Conservation (phyloP, 2,329 filamentous ascomycete genomes). For the Ascochyta viciae-villosae region DNA sequence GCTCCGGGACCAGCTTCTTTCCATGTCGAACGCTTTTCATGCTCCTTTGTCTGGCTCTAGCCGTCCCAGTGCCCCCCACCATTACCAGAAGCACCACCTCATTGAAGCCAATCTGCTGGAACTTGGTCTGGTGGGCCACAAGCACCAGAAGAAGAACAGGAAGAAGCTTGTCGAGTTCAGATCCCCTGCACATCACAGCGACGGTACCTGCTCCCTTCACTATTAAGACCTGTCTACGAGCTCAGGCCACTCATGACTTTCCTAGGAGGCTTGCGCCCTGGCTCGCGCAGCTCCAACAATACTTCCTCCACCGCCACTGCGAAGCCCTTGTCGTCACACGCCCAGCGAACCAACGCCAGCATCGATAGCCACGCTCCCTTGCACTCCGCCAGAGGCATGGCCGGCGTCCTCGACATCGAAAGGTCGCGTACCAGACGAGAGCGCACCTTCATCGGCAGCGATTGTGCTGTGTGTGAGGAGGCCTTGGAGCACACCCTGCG, state of each 20-base stretch:
- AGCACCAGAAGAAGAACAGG: slow-evolving; percentile 31
- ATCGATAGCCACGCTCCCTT: slow-evolving; percentile 38
- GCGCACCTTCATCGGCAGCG: slow-evolving; percentile 91
- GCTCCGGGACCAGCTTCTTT: slow-evolving; percentile 33
- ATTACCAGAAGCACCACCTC: slow-evolving; percentile 26
- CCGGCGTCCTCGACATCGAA: slow-evolving; percentile 75
- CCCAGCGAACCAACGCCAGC: slow-evolving; percentile 34
- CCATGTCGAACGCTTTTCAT: slow-evolving; percentile 48
- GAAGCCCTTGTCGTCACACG: slow-evolving; percentile 29
- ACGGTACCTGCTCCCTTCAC: slow-evolving; percentile 43
- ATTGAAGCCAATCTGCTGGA: slow-evolving; percentile 45
- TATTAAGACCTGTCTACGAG: slow-evolving; percentile 43
- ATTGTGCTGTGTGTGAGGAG: slow-evolving; percentile 96
- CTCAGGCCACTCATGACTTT: slow-evolving; percentile 51
- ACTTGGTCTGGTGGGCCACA: slow-evolving; percentile 42
- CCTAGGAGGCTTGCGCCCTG: slow-evolving; percentile 48
- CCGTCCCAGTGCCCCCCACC: slow-evolving; percentile 30
- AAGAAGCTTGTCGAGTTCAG: slow-evolving; percentile 46
- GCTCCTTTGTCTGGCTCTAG: slow-evolving; percentile 42
- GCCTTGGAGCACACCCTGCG: slow-evolving; percentile 93
- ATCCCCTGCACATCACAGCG: slow-evolving; percentile 35
- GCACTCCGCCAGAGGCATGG: slow-evolving; percentile 57
- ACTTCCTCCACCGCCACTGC: slow-evolving; percentile 22
- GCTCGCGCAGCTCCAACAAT: slow-evolving; percentile 44
- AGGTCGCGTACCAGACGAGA: slow-evolving; percentile 82